phyloP scores from a whole-genome alignment of 176 grass and related monocot species.

The Raddia distichophylla region DNA sequence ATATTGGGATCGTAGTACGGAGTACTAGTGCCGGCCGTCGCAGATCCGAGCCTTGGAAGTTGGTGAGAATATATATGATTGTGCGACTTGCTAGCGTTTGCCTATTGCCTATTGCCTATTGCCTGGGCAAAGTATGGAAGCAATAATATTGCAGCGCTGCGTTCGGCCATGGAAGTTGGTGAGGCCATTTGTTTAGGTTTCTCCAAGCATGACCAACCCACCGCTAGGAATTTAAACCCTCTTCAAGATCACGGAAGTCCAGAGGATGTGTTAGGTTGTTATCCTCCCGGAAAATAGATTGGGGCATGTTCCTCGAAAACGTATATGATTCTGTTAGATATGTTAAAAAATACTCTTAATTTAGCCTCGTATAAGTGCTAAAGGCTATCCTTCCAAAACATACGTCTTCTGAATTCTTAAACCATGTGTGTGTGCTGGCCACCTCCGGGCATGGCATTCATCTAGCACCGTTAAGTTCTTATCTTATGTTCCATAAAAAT shows the following conservation, averaged over 20 bases:
- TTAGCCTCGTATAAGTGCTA: too few relatives aligned
- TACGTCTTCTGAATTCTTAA: too few relatives aligned
- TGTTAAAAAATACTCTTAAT: too few relatives aligned
- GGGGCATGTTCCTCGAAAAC: neutral
- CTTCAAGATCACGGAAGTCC: constrained; percentile 8
- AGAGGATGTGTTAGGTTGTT: neutral
- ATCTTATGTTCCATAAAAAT: too few relatives aligned
- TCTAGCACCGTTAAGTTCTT: too few relatives aligned
- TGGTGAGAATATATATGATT: neutral
- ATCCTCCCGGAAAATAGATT: neutral
- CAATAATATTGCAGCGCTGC: neutral
- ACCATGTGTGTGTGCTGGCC: too few relatives aligned
- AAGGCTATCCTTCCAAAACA: too few relatives aligned
- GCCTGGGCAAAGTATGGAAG: too few relatives aligned
- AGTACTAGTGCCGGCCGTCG: neutral
- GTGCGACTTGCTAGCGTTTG: neutral
- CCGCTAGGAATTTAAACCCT: neutral
- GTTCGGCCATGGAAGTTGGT: neutral
- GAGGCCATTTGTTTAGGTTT: constrained; percentile 10
- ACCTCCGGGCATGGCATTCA: too few relatives aligned
- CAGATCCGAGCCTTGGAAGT: neutral
- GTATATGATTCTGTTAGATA: neutral
- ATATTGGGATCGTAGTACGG: neutral
- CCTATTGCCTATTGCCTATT: neutral
- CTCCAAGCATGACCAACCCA: neutral